These are phyloP conservation scores for Chrysanthemum seticuspe DNA, from an alignment of 129 eudicot species.

Conservation along the genomic window DNA sequence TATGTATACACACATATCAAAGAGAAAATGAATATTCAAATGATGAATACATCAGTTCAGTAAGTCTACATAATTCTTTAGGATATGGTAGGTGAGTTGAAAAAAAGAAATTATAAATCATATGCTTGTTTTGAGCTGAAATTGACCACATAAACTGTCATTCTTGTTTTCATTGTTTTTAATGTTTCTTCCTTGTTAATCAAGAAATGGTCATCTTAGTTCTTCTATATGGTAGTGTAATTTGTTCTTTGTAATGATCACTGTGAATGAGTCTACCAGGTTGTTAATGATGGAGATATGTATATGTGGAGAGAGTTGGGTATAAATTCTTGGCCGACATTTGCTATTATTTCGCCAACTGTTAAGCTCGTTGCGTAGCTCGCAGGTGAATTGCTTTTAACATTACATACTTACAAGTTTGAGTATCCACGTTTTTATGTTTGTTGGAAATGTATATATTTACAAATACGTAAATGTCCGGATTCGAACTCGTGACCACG, in stretches of 20 bases:
- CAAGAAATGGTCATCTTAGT: constrained; percentile 13
- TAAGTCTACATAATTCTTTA: no score
- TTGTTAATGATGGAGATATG: constrained; percentile 99
- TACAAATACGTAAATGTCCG: no score
- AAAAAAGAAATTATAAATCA: background rate
- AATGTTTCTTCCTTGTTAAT: background rate
- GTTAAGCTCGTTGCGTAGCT: constrained; percentile 86
- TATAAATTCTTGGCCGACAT: constrained; percentile 95
- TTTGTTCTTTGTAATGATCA: background rate
- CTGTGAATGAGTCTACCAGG: constrained; percentile 42
- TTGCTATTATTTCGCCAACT: constrained; percentile 84
- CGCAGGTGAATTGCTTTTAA: constrained; percentile 51
- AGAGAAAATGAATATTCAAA: no score
- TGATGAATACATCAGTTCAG: no score
- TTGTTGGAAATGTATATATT: no score
- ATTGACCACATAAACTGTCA: background rate
- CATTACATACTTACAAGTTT: background rate
- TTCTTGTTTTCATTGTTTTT: background rate
- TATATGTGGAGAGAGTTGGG: constrained; percentile 92
- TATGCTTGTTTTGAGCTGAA: constrained; percentile 11
- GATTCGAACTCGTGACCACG: no score
- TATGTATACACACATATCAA: no score
- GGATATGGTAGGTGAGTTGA: background rate
- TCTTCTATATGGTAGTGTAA: background rate
- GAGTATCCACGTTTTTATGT: background rate